Conservation (phyloP, 169 alveolate species). For the Cryptosporidium bovis region DNA sequence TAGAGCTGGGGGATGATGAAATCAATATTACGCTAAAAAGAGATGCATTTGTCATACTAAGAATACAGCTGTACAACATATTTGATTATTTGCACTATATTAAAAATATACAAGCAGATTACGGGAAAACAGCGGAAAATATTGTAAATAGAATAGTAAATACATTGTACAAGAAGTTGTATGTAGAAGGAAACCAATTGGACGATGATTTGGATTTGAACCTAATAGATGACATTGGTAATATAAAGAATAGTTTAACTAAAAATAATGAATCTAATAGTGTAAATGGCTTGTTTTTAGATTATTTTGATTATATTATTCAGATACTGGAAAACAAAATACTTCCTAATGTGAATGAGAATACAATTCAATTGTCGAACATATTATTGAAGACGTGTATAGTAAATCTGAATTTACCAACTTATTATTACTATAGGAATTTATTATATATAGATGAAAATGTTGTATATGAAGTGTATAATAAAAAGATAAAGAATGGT, state of each 20-base stretch:
- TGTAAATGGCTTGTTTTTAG: background rate
- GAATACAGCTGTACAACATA: background rate
- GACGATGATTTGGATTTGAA: too few species aligned
- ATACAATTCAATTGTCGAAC: background rate
- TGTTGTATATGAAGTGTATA: background rate
- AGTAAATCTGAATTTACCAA: conserved; percentile 8
- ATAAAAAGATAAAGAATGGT: background rate
- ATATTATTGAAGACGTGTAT: conserved; percentile 20
- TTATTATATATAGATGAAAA: conserved; percentile 38
- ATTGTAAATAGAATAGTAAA: background rate
- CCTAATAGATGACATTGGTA: background rate
- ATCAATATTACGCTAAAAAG: background rate
- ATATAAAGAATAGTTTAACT: background rate
- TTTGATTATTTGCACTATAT: conserved; percentile 18
- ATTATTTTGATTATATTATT: background rate
- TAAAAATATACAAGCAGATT: background rate
- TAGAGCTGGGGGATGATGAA: conserved; percentile 46
- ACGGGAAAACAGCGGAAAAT: background rate
- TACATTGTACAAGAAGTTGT: background rate
- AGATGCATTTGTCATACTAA: background rate
- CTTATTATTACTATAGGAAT: conserved; percentile 43
- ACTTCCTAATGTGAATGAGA: background rate
- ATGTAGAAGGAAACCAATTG: too few species aligned
- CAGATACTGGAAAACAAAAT: background rate
- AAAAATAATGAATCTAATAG: background rate